Evolutionary conservation across 2,329 filamentous ascomycete genomes (phyloP), one percentile per base, ranked within the genome.

Genomic region (Cercospora brassicicola): DNA sequence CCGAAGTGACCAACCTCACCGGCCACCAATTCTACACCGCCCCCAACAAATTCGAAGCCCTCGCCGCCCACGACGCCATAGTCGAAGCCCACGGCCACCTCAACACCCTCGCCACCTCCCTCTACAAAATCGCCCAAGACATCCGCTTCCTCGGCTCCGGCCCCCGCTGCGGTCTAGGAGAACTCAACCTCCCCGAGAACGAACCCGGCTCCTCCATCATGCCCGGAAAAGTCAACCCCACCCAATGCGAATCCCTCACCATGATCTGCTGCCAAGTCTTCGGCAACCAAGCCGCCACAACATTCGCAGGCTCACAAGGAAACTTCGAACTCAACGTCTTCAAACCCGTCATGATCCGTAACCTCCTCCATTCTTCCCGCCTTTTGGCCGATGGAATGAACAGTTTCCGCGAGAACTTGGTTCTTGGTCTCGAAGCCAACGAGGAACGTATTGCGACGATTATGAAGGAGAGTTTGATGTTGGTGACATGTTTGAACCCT

Each of bases 251-350:
- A 86, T 92, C 93, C 70, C 84, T 99, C 81, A 98, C 95, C 75
- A 99, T 99, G 95, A 86, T 98, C 69, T 97, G 94, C 84, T 89
- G 92, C 20, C 95, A 99, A 83, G 94, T 99, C 70, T 97, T 98
- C 87, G 95, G 95, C 78, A 99, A 99, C 87, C 90, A 98, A 79
- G 91, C 93, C 64, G 93, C 95, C 42, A 90, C 92, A 69, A 97
- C 94, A 31, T 93, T 98, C 76, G 93, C 93, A 71, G 95, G 94
- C 78, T 96, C 96, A 85, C 96, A 95, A 84, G 95, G 95, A 73
- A 96, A 98, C 84, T 99, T 99, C 76, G 95, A 98, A 83, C 88
- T 99, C 74, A 99, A 98, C 82, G 95, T 98, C 65, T 99, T 97
- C 89, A 98, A 98, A 87, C 95, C 95, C 53, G 88, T 98, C 67